Conservation (phyloP, 768 basidiomycete genomes). For the Tulasnella sp. region DNA sequence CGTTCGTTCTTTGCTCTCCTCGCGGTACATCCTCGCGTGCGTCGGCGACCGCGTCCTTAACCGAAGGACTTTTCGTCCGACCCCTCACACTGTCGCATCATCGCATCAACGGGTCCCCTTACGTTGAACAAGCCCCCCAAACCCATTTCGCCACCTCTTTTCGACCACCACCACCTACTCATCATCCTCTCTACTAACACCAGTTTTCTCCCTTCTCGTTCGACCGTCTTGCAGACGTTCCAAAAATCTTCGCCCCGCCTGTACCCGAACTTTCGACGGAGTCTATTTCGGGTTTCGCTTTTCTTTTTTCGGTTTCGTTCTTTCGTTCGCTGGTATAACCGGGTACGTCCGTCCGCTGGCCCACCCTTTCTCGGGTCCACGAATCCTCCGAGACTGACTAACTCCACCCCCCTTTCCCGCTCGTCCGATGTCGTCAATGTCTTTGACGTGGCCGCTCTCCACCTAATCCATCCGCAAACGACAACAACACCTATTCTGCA, state of each 20-base stretch:
- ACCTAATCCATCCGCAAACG: neutral
- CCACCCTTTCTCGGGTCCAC: neutral
- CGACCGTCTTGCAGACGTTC: no score
- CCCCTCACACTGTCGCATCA: no score
- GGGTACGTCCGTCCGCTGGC: neutral
- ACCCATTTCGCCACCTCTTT: neutral
- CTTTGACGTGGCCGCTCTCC: neutral
- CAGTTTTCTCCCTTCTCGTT: no score
- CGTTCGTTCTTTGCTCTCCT: no score
- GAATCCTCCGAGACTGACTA: neutral
- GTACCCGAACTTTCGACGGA: neutral
- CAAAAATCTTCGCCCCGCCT: no score
- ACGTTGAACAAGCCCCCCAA: neutral
- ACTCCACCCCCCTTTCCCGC: neutral
- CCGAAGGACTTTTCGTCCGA: no score
- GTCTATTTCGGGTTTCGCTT: neutral
- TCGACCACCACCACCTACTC: neutral
- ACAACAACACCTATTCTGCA: neutral
- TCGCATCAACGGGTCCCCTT: neutral
- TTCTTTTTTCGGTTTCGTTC: neutral
- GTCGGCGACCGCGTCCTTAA: no score
- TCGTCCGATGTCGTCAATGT: neutral
- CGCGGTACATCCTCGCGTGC: no score
- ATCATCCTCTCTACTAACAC: neutral
- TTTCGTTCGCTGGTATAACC: neutral